Evolutionary conservation across 2,329 filamentous ascomycete species (phyloP), one percentile per base, ranked within the genome.

Genomic region (Botrytis porri): DNA sequence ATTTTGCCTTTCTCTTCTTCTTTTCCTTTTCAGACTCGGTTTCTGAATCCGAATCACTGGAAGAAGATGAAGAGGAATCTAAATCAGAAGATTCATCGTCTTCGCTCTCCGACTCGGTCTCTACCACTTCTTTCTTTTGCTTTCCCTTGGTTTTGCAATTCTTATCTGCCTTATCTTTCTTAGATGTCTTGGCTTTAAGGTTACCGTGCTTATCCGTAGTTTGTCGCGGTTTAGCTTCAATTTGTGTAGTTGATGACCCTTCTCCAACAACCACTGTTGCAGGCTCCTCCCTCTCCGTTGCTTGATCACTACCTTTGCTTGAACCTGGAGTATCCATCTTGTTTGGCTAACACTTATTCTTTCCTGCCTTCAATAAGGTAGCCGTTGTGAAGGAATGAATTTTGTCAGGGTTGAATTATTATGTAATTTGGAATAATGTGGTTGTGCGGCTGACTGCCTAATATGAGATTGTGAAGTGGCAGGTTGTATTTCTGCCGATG

Each of bases 11-110:
- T 70, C 81, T 77, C 69, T 80, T 80, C 71, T 74, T 74, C 75
- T 79, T 80, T 66, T 82, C 80, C 75, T 79, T 80, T 73, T 80
- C 78, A 72, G 79, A 76, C 64, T 80, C 79, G 2, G 77, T 79
- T 43, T 80, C 78, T 16, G 76, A 78, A 48, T 78, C 77, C 0
- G 77, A 77, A 4, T 77, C 75, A 62, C 76, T 77, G 20, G 71
- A 73, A 51, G 73, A 69, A 41, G 70, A 69, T 22, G 43, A 48
- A 22, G 32, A 29, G n/a, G 69, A 71, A 63, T 63, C 43, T 32
- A 18, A 64, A 35, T 35, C 43, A 2, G 70, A 67, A 9, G 70
- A 60, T 48, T 69, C 70, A 61, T 67, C 63, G n/a, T 51, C 39
- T 45, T 51, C 70, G 57, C 51, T 69, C 41, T 76, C 76, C 35